These are phyloP conservation scores for Agroathelia rolfsii DNA, from an alignment of 1,284 basidiomycete species.

Conservation along the genomic window DNA sequence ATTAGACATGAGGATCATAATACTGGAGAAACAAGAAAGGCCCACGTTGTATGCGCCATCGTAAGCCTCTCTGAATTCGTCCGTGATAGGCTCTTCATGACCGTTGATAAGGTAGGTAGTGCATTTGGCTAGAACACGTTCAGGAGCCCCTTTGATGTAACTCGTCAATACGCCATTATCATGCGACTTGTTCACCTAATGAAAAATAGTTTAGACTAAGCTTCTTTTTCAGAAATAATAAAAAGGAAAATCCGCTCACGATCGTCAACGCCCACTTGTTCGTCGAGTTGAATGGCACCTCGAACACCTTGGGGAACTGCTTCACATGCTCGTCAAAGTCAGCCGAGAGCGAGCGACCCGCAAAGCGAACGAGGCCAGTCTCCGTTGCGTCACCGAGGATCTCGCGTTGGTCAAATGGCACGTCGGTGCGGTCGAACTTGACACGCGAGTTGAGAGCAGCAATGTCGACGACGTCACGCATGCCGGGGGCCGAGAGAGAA, in stretches of 20 bases:
- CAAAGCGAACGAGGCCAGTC: slow-evolving; percentile 57
- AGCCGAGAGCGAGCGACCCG: slow-evolving; percentile 36
- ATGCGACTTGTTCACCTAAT: slow-evolving; percentile 46
- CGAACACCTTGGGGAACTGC: slow-evolving; percentile 47
- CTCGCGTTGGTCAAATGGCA: slow-evolving; percentile 51
- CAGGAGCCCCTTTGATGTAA: slow-evolving; percentile 61
- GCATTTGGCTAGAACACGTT: slow-evolving; percentile 56
- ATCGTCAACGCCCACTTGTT: slow-evolving; percentile 67
- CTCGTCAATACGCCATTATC: slow-evolving; percentile 34
- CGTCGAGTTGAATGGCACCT: slow-evolving; percentile 63
- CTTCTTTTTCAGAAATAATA: slow-evolving; percentile 3
- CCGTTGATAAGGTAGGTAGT: slow-evolving; percentile 49
- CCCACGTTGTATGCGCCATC: slow-evolving; percentile 53
- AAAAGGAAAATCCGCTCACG: slow-evolving; percentile 25
- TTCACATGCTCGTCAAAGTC: slow-evolving; percentile 47
- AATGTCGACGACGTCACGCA: slow-evolving; percentile 54
- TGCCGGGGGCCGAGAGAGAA: slow-evolving; percentile 40
- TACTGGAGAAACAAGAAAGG: slow-evolving; percentile 2
- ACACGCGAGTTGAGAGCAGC: slow-evolving; percentile 56
- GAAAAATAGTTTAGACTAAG: neutral
- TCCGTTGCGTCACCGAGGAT: slow-evolving; percentile 65
- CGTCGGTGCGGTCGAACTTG: slow-evolving; percentile 55
- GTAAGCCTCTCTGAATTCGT: slow-evolving; percentile 42
- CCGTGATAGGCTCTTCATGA: slow-evolving; percentile 35
- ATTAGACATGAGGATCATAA: neutral